Evolutionary conservation across 192 early-diverging fungal species (phyloP).

Genomic region (Dispira simplex): DNA sequence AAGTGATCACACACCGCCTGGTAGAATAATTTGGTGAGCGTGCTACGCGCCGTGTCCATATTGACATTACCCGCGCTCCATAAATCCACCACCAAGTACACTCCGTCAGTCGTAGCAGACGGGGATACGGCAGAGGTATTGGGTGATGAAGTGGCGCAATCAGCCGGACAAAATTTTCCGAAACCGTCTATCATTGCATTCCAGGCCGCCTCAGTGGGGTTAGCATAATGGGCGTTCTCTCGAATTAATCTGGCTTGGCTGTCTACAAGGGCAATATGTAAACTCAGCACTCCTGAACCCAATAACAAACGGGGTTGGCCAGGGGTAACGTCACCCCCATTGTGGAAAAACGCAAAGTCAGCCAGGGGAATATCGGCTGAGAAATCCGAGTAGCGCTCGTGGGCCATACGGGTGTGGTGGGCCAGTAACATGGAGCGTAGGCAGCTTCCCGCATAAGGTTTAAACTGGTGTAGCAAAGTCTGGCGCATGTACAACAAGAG

Average conservation of each 20-base stretch:
- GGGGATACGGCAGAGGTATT: not conserved
- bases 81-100: not conserved
- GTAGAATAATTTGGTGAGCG: not conserved
- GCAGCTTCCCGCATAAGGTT: not conserved
- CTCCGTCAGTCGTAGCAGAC: not conserved
- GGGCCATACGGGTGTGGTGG: not conserved
- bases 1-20: not conserved
- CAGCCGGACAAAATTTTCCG: not conserved
- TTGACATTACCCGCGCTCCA: constrained; percentile 7
- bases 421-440: not conserved
- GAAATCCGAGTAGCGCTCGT: not conserved
- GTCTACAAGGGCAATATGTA: constrained; percentile 7
- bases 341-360: constrained; percentile 9
- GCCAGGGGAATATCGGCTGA: not conserved
- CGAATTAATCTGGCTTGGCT: not conserved
- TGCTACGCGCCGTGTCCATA: not conserved
- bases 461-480: not conserved
- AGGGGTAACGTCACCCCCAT: not conserved
- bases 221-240: not conserved
- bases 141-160: not conserved
- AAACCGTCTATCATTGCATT: not conserved
- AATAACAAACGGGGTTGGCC: not conserved
- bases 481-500: constrained; percentile 5
- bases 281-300: not conserved
- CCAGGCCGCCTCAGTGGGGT: not conserved